Base-by-base conservation (phyloP, 1,139 yeast genomes). In the Meyerozyma smithsonii region DNA sequence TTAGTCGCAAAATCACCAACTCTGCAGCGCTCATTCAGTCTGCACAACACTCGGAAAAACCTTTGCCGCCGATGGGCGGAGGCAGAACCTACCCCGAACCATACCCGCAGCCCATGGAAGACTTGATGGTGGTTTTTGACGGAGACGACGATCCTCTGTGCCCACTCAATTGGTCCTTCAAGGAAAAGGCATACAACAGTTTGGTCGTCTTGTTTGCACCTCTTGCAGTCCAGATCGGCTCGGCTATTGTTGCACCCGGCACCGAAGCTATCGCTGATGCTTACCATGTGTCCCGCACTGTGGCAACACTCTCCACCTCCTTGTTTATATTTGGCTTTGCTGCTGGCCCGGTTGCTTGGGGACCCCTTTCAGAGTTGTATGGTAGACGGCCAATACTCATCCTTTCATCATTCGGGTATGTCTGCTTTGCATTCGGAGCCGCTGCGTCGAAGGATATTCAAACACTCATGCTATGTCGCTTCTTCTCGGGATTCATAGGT, bases 291-390 rank as follows among this genome's bases (percentile, higher is more conserved):
- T 36, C 36, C n/a, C 15, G 15, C 15, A 19, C 36, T 1, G 36
- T 34, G n/a, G 28, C 37, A 8, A 20, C 34, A 7, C 18, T 33
- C 16, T 32, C 36, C n/a, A 33, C 34, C 12, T 23, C 39, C 5
- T 19, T 37, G 4, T 37, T 14, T 15, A 32, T 37, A 20, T 34
- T 37, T 18, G 39, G 39, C 5, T 33, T 37, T 34, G 39, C 39
- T 6, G 32, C 36, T 5, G 39, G 39, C 11, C 39, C 39, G 14
- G 24, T 33, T n/a, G 15, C 33, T 11, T 33, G 39, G 35, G 39
- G 36, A 3, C 39, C 39, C 12, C 30, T 37, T 5, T 33, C 36
- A 17, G 39, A 37, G 24, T 28, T 37, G 32, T 37, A 20, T 16
- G 39, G 39, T 3, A 26, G 39, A 4, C 15, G 28, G 7, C 16